A percentile compares a stretch with the other conserved stretches of the same genome.
Evolutionary conservation across 805 yeast genomes (phyloP).

Genomic region (Metschnikowia aberdeeniae): DNA sequence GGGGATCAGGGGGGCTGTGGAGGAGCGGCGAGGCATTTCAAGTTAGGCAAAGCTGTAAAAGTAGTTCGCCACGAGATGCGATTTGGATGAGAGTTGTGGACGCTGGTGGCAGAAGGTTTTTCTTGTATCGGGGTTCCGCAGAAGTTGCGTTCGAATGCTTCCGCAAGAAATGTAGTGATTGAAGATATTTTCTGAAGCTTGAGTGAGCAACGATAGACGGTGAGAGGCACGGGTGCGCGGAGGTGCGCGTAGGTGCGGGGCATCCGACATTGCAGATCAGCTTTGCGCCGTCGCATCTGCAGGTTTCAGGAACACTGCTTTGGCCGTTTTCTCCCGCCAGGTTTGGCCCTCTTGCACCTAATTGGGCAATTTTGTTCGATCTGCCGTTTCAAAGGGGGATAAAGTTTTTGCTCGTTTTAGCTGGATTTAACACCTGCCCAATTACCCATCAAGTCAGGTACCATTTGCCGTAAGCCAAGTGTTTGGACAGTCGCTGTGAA

Average conservation of each 20-base stretch:
- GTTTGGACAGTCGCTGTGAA: no score
- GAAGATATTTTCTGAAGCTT: background rate
- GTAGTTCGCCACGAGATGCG: slow-evolving; percentile 8
- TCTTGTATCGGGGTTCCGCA: background rate
- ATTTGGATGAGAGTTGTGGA: background rate
- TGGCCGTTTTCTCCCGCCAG: no score
- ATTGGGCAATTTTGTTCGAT: no score
- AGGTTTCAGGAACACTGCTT: background rate
- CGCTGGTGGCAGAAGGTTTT: background rate
- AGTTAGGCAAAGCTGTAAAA: slow-evolving; percentile 24
- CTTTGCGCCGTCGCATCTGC: background rate
- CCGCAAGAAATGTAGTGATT: background rate
- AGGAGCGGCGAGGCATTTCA: slow-evolving; percentile 40
- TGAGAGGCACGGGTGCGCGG: slow-evolving; percentile 1
- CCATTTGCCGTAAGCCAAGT: no score
- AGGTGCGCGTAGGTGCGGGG: slow-evolving; percentile 1
- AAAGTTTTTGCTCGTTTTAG: no score
- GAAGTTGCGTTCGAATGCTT: background rate
- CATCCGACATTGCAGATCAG: background rate
- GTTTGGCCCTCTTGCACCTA: no score
- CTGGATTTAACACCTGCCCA: no score
- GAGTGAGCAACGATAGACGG: background rate
- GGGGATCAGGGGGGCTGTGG: slow-evolving; percentile 39
- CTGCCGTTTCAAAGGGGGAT: no score
- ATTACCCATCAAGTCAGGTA: no score